Evolutionary conservation across 1,284 basidiomycete genomes (phyloP).

Genomic region (Xerocomus minutiporus): DNA sequence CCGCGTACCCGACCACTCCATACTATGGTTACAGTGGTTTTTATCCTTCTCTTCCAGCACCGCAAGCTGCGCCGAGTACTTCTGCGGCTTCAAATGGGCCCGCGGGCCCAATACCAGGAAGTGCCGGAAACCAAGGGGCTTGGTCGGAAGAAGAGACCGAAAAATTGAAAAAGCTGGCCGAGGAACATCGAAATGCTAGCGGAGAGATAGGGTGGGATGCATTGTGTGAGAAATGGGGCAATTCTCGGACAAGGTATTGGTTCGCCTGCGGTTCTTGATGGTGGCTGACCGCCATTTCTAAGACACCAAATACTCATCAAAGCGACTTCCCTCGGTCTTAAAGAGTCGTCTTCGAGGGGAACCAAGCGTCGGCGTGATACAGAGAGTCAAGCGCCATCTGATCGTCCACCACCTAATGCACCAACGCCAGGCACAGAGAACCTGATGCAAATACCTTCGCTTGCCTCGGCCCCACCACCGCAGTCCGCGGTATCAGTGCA

Average conservation of each 20-base stretch:
- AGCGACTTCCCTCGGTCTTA: slow-evolving; percentile 67
- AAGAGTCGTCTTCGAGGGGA: slow-evolving; percentile 64
- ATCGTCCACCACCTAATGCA: slow-evolving; percentile 26
- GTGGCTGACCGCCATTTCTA: slow-evolving; percentile 12
- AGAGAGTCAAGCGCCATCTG: slow-evolving; percentile 34
- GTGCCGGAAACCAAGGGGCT: slow-evolving; percentile 56
- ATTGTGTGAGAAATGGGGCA: slow-evolving; percentile 67
- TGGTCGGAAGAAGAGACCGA: slow-evolving; percentile 76
- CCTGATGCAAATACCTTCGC: slow-evolving; percentile 17
- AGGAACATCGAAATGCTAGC: slow-evolving; percentile 50
- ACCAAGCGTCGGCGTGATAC: slow-evolving; percentile 57
- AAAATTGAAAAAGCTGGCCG: slow-evolving; percentile 58
- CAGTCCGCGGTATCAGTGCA: slow-evolving; percentile 20
- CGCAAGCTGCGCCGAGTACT: slow-evolving; percentile 27
- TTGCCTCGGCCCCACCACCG: slow-evolving; percentile 16
- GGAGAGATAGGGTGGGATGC: slow-evolving; percentile 74
- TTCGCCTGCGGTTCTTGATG: slow-evolving; percentile 1
- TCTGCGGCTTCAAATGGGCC: slow-evolving; percentile 23
- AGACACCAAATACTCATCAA: slow-evolving; percentile 77
- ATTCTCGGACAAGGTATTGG: slow-evolving; percentile 58
- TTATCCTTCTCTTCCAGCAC: slow-evolving; percentile 29
- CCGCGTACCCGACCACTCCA: slow-evolving; percentile 54
- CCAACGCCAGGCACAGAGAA: slow-evolving; percentile 27
- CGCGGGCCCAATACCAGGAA: slow-evolving; percentile 28
- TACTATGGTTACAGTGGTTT: slow-evolving; percentile 49